Evolutionary conservation across 495 filamentous ascomycete species (phyloP), one percentile per base, ranked within the genome.

Genomic region (Neurospora sp.): DNA sequence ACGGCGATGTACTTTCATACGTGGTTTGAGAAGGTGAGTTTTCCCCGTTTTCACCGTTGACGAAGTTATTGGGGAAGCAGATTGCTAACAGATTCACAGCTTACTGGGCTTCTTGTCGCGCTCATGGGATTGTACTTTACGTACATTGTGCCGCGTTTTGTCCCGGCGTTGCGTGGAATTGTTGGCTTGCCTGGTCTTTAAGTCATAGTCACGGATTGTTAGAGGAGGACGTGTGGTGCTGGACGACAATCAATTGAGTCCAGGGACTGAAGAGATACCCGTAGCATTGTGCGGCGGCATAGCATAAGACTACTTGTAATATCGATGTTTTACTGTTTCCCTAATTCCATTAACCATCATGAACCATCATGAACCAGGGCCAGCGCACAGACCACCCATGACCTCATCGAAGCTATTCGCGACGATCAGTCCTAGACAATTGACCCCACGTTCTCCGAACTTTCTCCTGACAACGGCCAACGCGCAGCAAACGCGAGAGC

Each of bases 1-100:
- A 99, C 96, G 53, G 93, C 94, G 12, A 91, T 94, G 61, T 98
- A 94, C 84, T 99, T 99, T 73, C 96, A 99, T 80, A 98, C 96
- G 5, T 98, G 95, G 96, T 90, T 94, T 78, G 96, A 99, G 83
- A 98, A 98, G 91, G 93, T 93, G 78, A 73, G 86, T 37, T 35
- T 35, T 35, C 31, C 4, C 31, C 31, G 31, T 35, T 37, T 37
- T 37, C 35, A 0, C 35, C 6, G 35, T 7, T 37, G 35, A 7
- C 35, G 35, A 37, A 37, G 35, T 5, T 37, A 37, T 37, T 37
- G 35, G 35, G 35, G 35, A 41, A 20, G 39, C 8, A 35, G 12
- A 44, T 2, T 42, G 72, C 69, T 72, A 61, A 75, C 65, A 18
- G 16, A 41, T 3, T 31, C 27, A 68, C 73, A 91, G 91, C 84